These are phyloP conservation scores for Xylaria sp. DNA, from an alignment of 2,329 filamentous ascomycete species.

Conservation along the genomic window DNA sequence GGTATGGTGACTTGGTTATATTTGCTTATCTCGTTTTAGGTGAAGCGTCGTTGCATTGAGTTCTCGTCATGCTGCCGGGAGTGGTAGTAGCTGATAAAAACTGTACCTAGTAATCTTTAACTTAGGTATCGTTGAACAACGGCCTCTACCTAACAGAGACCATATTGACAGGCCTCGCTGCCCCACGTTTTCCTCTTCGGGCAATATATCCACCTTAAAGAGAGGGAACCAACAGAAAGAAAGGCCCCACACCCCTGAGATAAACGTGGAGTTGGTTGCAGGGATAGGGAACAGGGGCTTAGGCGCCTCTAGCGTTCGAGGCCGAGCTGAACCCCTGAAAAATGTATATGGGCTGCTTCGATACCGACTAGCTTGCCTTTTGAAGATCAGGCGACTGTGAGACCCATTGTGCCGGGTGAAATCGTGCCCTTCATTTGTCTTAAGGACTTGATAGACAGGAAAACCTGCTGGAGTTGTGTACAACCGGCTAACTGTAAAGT, in stretches of 20 bases:
- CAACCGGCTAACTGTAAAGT: neutral
- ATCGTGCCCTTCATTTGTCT: neutral
- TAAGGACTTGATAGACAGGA: neutral
- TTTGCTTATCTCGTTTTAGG: neutral
- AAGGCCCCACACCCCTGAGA: conserved; percentile 27
- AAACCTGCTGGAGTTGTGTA: neutral
- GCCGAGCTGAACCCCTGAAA: conserved; percentile 27
- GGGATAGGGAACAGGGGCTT: conserved; percentile 16
- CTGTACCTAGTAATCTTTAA: too few species aligned
- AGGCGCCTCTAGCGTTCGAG: conserved; percentile 23
- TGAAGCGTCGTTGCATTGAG: too few species aligned
- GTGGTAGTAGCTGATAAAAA: too few species aligned
- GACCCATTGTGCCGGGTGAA: conserved; percentile 11
- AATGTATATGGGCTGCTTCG: neutral
- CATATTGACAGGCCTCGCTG: neutral
- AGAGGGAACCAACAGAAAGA: conserved; percentile 7
- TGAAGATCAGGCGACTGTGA: conserved; percentile 30
- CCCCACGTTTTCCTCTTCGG: conserved; percentile 21
- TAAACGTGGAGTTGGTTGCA: conserved; percentile 35
- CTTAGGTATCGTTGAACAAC: too few species aligned
- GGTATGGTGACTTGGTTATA: neutral
- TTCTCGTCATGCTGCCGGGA: too few species aligned
- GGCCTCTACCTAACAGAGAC: too few species aligned
- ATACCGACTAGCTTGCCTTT: conserved; percentile 11
- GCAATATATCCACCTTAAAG: conserved; percentile 11